A percentile compares a stretch with the other conserved stretches of the same genome.
Evolutionary conservation across 768 basidiomycete species (phyloP).

Genomic region (Mrakia hoshinonis): DNA sequence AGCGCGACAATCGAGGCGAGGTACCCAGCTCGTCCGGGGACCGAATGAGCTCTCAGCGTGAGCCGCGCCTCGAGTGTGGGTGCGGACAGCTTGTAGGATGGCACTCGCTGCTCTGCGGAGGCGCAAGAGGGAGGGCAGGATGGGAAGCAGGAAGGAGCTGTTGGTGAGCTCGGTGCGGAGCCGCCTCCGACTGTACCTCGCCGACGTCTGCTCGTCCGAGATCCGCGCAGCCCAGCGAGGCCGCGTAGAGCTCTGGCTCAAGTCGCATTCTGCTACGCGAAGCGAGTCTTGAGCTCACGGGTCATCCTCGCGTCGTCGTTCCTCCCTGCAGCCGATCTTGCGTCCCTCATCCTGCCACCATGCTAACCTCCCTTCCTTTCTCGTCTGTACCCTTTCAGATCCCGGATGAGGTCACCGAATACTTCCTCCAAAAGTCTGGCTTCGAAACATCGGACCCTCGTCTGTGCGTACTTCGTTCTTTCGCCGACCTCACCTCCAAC

Average conservation of each 20-base stretch:
- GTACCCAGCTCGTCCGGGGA: neutral
- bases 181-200: neutral
- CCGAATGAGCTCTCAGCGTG: neutral
- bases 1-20: neutral
- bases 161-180: neutral
- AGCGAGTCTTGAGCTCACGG: neutral
- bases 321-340: neutral
- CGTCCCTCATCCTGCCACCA: neutral
- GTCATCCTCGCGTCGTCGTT: neutral
- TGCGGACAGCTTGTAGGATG: neutral
- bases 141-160: neutral
- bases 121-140: neutral
- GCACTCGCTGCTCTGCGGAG: too few relatives aligned
- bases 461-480: slow-evolving; percentile 51
- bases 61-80: neutral
- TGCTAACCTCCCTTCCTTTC: neutral
- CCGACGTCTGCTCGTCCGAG: neutral
- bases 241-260: neutral
- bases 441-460: slow-evolving; percentile 93
- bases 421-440: slow-evolving; percentile 89
- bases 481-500: neutral
- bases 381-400: slow-evolving; percentile 50
- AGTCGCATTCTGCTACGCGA: neutral
- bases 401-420: slow-evolving; percentile 94
- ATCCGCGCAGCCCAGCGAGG: too few relatives aligned